Conservation (phyloP, 441 rosid genomes). For the Euphorbia schlechtendalii region DNA sequence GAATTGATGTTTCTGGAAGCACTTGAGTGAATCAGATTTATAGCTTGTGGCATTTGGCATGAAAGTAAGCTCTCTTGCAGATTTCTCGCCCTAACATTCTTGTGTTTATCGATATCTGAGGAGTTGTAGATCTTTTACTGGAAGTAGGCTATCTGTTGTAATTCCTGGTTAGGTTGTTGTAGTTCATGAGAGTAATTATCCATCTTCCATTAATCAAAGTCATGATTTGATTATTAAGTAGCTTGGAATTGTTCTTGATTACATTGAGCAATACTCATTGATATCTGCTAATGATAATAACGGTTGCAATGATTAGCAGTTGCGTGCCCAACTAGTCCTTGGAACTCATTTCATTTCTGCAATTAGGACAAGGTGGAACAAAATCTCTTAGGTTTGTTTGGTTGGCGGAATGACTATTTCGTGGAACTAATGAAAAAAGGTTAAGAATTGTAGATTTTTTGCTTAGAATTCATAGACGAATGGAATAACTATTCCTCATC, state of each 20-base stretch:
- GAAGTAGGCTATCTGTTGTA: background rate
- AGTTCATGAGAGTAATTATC: background rate
- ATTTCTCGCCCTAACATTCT: slow-evolving; percentile 6
- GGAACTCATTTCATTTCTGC: too few relatives aligned
- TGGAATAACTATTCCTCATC: too few relatives aligned
- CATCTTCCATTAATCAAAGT: background rate
- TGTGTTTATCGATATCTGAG: slow-evolving; percentile 9
- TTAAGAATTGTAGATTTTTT: too few relatives aligned
- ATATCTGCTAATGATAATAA: too few relatives aligned
- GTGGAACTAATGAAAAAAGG: too few relatives aligned
- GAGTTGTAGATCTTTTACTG: slow-evolving; percentile 4
- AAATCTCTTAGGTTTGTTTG: too few relatives aligned
- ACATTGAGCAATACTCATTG: too few relatives aligned
- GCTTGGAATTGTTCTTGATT: background rate
- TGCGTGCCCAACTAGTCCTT: too few relatives aligned
- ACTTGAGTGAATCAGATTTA: slow-evolving; percentile 22
- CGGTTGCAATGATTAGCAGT: too few relatives aligned
- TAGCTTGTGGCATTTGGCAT: slow-evolving; percentile 2
- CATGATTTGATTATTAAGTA: background rate
- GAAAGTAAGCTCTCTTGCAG: slow-evolving; percentile 5
- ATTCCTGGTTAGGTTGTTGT: background rate
- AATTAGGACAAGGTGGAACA: too few relatives aligned
- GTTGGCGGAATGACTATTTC: too few relatives aligned
- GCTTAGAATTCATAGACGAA: too few relatives aligned
- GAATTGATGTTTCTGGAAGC: slow-evolving; percentile 47